Evolutionary conservation across 306 rosid genomes (phyloP).

Genomic region (Quercus dentata): DNA sequence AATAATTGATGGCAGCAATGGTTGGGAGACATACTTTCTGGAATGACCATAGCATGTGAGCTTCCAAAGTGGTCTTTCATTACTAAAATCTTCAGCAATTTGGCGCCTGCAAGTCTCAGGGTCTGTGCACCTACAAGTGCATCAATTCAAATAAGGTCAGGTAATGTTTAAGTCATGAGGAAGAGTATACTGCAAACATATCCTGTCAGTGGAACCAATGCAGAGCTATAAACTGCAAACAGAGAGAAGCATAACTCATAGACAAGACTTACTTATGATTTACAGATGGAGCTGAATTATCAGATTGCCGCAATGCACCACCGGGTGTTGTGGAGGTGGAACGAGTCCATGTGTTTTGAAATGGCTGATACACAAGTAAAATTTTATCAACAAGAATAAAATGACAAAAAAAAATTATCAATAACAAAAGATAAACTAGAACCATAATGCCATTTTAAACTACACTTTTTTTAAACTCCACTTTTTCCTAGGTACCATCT

Average conservation of each 20-base stretch:
- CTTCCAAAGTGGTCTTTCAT: slow-evolving; percentile 84
- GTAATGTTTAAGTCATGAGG: neutral
- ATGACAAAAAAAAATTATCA: neutral
- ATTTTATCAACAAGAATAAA: slow-evolving; percentile 9
- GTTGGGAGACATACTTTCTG: slow-evolving; percentile 48
- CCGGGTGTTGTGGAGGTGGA: slow-evolving; percentile 33
- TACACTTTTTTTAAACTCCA: no score
- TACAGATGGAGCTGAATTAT: slow-evolving; percentile 39
- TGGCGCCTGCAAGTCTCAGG: slow-evolving; percentile 72
- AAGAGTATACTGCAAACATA: neutral
- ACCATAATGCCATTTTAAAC: neutral
- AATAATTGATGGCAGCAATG: neutral
- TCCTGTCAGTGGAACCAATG: no score
- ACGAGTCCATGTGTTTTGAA: slow-evolving; percentile 84
- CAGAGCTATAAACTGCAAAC: slow-evolving; percentile 6
- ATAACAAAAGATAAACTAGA: neutral
- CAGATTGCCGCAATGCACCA: slow-evolving; percentile 37
- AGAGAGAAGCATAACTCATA: slow-evolving; percentile 1
- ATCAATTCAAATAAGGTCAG: slow-evolving; percentile 14
- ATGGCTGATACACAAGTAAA: slow-evolving; percentile 52
- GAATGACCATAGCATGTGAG: slow-evolving; percentile 83
- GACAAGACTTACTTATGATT: slow-evolving; percentile 60
- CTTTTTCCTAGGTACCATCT: no score
- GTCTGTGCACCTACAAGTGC: slow-evolving; percentile 75
- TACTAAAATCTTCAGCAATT: slow-evolving; percentile 66